Evolutionary conservation across 306 rosid genomes (phyloP).

Genomic region (Benincasa hispida): DNA sequence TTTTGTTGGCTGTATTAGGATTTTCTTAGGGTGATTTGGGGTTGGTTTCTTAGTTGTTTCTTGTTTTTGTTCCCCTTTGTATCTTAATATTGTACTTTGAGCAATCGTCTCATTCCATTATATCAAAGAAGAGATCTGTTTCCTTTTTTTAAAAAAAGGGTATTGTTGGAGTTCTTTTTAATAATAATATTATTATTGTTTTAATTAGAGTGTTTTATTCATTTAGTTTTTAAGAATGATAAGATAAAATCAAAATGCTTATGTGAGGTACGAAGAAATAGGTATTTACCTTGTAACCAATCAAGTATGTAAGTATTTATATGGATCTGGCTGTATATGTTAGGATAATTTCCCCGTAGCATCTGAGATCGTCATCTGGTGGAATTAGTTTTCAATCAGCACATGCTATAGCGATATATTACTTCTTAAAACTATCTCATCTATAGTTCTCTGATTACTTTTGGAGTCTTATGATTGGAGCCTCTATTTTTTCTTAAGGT

Average conservation of each 20-base stretch:
- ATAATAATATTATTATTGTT: no score
- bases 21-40: no score
- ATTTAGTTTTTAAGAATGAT: neutral
- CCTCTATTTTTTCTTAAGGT: neutral
- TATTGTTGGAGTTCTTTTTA: neutral
- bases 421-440: neutral
- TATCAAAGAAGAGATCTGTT: no score
- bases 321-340: neutral
- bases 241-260: neutral
- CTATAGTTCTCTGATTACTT: neutral
- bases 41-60: no score
- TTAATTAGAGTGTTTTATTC: neutral
- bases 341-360: neutral
- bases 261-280: neutral
- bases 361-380: neutral
- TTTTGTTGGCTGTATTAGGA: no score
- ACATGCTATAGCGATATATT: neutral
- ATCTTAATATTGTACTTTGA: no score
- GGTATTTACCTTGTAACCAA: neutral
- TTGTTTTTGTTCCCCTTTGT: no score
- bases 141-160: neutral
- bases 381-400: neutral
- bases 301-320: neutral
- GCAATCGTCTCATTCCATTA: no score
- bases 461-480: neutral